A percentile compares a stretch with the other conserved stretches of the same genome.
Evolutionary conservation across 164 flowering plant species (phyloP).

Genomic region (Annona cherimola): DNA sequence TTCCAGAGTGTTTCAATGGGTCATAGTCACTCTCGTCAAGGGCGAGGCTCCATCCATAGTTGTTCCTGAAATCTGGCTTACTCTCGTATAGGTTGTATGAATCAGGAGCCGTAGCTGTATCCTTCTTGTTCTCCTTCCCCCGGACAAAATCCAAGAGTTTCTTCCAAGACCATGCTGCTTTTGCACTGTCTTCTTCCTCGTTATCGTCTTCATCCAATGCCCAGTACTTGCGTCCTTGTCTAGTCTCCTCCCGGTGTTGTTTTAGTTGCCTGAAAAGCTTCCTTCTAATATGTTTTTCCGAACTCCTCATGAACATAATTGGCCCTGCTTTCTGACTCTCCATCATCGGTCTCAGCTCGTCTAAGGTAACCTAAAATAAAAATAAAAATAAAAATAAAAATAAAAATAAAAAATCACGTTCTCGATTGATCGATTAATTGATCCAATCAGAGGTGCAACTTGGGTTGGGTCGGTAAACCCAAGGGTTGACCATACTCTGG

Average conservation of each 20-base stretch:
- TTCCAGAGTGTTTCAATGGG: slow-evolving; percentile 50
- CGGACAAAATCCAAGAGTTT: slow-evolving; percentile 43
- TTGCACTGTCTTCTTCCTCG: slow-evolving; percentile 8
- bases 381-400: background rate
- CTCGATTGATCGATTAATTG: no score
- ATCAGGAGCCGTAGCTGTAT: slow-evolving; percentile 27
- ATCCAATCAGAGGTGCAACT: no score
- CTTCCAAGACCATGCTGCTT: slow-evolving; percentile 55
- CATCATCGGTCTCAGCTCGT: slow-evolving; percentile 37
- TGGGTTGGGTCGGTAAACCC: no score
- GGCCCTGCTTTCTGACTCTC: slow-evolving; percentile 51
- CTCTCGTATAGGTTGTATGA: slow-evolving; percentile 58
- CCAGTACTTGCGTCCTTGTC: background rate
- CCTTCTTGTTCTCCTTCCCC: slow-evolving; percentile 12
- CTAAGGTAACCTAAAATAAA: slow-evolving; percentile 37
- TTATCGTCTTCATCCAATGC: slow-evolving; percentile 5
- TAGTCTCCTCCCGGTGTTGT: background rate
- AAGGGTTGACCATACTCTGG: no score
- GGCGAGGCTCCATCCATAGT: slow-evolving; percentile 83
- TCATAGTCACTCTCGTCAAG: slow-evolving; percentile 49
- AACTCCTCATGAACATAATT: slow-evolving; percentile 33
- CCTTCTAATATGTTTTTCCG: slow-evolving; percentile 38
- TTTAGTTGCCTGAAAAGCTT: slow-evolving; percentile 25
- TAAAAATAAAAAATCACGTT: no score
- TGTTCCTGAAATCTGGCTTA: slow-evolving; percentile 58